These are phyloP conservation scores for Irpex sp. DNA, from an alignment of 1,284 basidiomycete genomes.

Conservation along the genomic window DNA sequence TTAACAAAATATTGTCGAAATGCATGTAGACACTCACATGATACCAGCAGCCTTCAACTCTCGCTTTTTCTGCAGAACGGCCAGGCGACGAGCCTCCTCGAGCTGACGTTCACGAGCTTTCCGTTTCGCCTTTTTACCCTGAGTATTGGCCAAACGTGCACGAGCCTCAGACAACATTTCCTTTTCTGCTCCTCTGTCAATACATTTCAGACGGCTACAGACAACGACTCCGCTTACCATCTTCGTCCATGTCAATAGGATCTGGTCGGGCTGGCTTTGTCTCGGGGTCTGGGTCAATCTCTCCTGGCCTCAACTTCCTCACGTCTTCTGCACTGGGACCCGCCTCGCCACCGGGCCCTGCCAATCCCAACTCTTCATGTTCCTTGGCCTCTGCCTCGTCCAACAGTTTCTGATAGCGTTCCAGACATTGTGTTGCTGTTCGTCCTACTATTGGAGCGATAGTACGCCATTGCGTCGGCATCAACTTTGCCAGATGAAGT, in stretches of 20 bases:
- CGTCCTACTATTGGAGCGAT: constrained; percentile 98
- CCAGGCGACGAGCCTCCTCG: constrained; percentile 92
- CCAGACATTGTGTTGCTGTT: constrained; percentile 98
- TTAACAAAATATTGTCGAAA: constrained; percentile 17
- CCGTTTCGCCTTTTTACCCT: constrained; percentile 99
- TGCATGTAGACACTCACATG: constrained; percentile 53
- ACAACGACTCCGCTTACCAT: constrained; percentile 50
- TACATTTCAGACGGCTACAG: background rate
- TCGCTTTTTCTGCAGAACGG: constrained; percentile 96
- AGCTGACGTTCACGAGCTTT: constrained; percentile 96
- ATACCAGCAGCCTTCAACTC: constrained; percentile 98
- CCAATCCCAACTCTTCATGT: constrained; percentile 87
- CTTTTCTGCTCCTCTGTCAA: constrained; percentile 68
- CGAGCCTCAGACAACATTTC: constrained; percentile 99
- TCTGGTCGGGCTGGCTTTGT: constrained; percentile 97
- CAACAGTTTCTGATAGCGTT: constrained; percentile 96
- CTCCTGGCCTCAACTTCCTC: constrained; percentile 86
- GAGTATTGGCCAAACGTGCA: constrained; percentile 96
- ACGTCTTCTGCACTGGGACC: constrained; percentile 91
- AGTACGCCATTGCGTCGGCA: constrained; percentile 99
- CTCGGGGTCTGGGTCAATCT: constrained; percentile 99
- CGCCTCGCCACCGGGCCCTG: constrained; percentile 76
- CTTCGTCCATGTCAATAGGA: constrained; percentile 99
- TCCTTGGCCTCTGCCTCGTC: constrained; percentile 97
- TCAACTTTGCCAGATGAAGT: constrained; percentile 95